These are phyloP conservation scores for Yamadazyma triangularis DNA, from an alignment of 1,139 yeast genomes.

Conservation along the genomic window DNA sequence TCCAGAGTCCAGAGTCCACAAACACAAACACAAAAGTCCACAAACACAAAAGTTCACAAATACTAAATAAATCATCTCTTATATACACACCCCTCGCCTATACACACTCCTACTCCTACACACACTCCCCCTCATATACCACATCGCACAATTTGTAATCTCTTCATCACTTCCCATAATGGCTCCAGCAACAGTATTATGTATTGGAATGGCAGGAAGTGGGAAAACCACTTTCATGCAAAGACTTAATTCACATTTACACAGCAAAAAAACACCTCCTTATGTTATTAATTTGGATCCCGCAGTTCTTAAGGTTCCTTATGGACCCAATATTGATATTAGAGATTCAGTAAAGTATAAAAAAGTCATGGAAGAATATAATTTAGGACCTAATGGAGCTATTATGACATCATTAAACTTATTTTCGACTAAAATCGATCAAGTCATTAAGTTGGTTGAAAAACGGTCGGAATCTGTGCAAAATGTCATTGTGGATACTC, in stretches of 20 bases:
- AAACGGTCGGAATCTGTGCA: slow-evolving; percentile 62
- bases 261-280: slow-evolving; percentile 66
- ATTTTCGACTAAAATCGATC: slow-evolving; percentile 94
- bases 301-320: slow-evolving; percentile 89
- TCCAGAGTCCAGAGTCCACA: too few relatives aligned
- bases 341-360: slow-evolving; percentile 94
- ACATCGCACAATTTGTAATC: slow-evolving; percentile 2
- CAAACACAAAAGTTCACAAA: too few relatives aligned
- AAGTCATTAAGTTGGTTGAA: slow-evolving; percentile 81
- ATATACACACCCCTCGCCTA: too few relatives aligned
- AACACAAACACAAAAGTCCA: too few relatives aligned
- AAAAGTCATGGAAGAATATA: slow-evolving; percentile 91
- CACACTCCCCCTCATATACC: not conserved
- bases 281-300: slow-evolving; percentile 95
- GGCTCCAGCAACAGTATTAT: slow-evolving; percentile 66
- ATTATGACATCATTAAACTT: slow-evolving; percentile 91
- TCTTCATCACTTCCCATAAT: slow-evolving; percentile 17
- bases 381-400: slow-evolving; percentile 97
- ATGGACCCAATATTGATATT: slow-evolving; percentile 91
- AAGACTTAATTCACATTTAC: slow-evolving; percentile 83
- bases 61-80: too few relatives aligned
- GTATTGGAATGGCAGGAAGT: slow-evolving; percentile 97
- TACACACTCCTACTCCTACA: too few relatives aligned
- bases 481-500: slow-evolving; percentile 90
- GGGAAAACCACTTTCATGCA: slow-evolving; percentile 99